These are phyloP conservation scores for Silybum marianum DNA, from an alignment of 129 eudicot species.

Conservation along the genomic window DNA sequence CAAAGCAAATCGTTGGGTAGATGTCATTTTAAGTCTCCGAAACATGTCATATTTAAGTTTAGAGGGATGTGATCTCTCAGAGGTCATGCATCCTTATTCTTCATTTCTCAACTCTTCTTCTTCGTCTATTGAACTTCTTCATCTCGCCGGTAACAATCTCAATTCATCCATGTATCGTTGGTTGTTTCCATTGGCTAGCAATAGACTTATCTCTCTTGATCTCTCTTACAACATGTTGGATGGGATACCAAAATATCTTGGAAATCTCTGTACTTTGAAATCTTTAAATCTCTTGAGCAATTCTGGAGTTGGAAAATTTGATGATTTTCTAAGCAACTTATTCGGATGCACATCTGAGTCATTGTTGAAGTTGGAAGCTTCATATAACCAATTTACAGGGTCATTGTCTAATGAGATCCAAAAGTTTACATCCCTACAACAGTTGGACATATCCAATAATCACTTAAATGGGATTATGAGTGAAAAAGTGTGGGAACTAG, in stretches of 20 bases:
- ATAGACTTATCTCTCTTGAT: neutral
- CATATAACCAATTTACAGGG: neutral
- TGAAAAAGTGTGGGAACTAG: slow-evolving; percentile 26
- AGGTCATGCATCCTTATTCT: slow-evolving; percentile 1
- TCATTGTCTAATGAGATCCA: slow-evolving; percentile 13
- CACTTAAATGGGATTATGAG: slow-evolving; percentile 14
- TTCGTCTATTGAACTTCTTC: neutral
- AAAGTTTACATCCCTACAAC: slow-evolving; percentile 16
- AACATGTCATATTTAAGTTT: slow-evolving; percentile 5
- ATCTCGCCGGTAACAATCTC: neutral
- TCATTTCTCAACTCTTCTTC: slow-evolving; percentile 17
- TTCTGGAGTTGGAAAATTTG: neutral
- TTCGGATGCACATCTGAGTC: neutral
- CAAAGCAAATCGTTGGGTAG: neutral
- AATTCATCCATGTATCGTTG: slow-evolving; percentile 22
- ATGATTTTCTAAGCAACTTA: neutral
- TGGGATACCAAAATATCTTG: slow-evolving; percentile 20
- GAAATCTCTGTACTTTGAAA: slow-evolving; percentile 10
- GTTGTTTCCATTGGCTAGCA: slow-evolving; percentile 24
- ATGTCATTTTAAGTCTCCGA: neutral
- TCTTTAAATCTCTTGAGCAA: neutral
- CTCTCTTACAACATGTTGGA: slow-evolving; percentile 17
- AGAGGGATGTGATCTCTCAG: slow-evolving; percentile 3
- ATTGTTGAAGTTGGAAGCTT: neutral
- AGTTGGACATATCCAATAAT: neutral